phyloP scores from a whole-genome alignment of 2,329 filamentous ascomycete genomes.

The Colletotrichum nymphaeae region DNA sequence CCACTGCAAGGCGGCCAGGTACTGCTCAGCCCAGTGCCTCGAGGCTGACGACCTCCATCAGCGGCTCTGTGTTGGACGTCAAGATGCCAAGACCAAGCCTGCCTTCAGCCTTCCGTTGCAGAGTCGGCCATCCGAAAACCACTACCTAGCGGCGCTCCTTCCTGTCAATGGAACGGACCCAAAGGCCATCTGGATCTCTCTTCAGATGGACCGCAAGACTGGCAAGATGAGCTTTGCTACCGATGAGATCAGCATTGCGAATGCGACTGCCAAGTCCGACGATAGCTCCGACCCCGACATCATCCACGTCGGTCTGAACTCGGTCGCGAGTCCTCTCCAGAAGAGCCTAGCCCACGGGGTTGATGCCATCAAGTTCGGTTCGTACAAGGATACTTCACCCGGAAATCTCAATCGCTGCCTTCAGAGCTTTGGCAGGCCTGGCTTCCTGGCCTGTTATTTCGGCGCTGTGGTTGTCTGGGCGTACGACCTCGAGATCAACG shows the following conservation, averaged over 20 bases:
- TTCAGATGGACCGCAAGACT: not conserved
- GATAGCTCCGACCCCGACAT: not conserved
- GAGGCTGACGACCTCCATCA: not conserved
- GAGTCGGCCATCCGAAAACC: not conserved
- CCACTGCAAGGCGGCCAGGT: not conserved
- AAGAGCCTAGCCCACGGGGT: not conserved
- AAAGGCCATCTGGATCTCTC: not conserved
- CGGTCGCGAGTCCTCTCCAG: not conserved
- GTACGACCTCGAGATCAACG: not conserved
- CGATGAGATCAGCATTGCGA: not conserved
- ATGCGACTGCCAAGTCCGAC: not conserved
- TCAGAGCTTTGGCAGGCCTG: not conserved
- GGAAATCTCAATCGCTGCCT: not conserved
- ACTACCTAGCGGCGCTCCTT: rapidly evolving
- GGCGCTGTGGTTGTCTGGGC: not conserved
- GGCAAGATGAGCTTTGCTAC: not conserved
- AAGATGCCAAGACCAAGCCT: not conserved
- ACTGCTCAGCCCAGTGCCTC: not conserved
- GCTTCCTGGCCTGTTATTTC: not conserved
- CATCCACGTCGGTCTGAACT: not conserved
- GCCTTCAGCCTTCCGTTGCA: not conserved
- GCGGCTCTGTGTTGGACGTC: not conserved
- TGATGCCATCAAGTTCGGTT: not conserved
- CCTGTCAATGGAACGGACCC: rapidly evolving
- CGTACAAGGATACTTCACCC: not conserved